Conservation (phyloP, 2,329 filamentous ascomycete genomes). For the Microsporum canis region DNA sequence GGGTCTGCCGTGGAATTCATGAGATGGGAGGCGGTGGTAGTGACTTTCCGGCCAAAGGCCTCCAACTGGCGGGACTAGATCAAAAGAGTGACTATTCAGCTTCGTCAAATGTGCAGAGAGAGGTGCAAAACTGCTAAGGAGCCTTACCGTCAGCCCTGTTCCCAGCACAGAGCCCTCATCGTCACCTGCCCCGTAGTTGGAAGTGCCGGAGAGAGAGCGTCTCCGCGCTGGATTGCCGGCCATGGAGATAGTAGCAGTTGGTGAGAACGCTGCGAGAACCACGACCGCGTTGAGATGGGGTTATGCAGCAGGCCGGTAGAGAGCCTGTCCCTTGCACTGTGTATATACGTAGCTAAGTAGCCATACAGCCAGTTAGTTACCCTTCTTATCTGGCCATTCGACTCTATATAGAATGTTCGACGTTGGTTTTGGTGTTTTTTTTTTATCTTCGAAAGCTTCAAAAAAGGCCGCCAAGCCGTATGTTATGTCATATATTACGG, state of each 20-base stretch:
- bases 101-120: conserved; percentile 8
- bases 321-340: background rate
- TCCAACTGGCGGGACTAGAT: conserved; percentile 75
- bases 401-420: background rate
- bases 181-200: conserved; percentile 33
- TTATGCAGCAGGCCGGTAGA: no score
- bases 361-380: background rate
- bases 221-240: conserved; percentile 34
- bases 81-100: background rate
- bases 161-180: conserved; percentile 34
- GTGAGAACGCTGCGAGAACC: background rate
- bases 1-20: conserved; percentile 56
- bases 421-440: background rate
- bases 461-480: background rate
- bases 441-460: background rate
- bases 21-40: conserved; percentile 80
- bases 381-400: background rate
- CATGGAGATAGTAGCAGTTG: conserved; percentile 21
- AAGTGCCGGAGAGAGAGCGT: conserved; percentile 33
- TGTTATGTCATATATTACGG: background rate
- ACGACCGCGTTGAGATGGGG: no score
- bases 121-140: background rate
- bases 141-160: conserved; percentile 37
- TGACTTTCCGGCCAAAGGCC: conserved; percentile 88
- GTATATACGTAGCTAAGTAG: background rate